Base-by-base conservation (phyloP, 495 filamentous ascomycete species). In the Delitschia confertaspora region DNA sequence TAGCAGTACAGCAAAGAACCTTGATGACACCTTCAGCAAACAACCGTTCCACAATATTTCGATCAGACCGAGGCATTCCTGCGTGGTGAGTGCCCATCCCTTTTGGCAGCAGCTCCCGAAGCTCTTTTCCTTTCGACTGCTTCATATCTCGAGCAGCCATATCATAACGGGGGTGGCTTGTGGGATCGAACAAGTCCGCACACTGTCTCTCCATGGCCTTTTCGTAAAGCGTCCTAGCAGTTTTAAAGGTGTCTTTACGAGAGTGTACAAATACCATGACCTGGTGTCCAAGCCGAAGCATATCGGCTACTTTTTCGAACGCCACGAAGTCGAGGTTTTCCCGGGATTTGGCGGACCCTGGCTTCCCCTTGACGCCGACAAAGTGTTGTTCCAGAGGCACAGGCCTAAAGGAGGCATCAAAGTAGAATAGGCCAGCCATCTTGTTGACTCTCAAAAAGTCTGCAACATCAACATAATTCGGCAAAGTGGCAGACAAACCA, bases 221-320 rank as follows among this genome's bases (percentile, higher is more conserved):
- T 53, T 95, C 80, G 44, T 80, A 77, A 20, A 99, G 73, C 64
- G 77, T 83, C 45, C 82, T 83, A 17, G 91, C 88, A 0, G 89
- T 93, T 37, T 78, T 73, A 29, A 93, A 73, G 0, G 91, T 99
- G 56, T 99, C 93, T 61, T 93, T 91, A 17, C 91, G 75, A 2
- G 88, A 93, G 60, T 99, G 91, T 2, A 99, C 91, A 63, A 99
- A 98, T 0, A 99, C 88, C 91, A 99, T 99, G 38, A 96, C 76
- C 57, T 99, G 91, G 51, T 99, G 88, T 7, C 82, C 86, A 42
- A 69, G 66, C 54, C 82, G 74, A 7, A 96, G 69, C 91, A 95
- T 95, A 31, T 83, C 83, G 43, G 78, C 79, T n/a, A 94, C 89
- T 61, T 99, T 99, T 47, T 95, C 87, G 60, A 86, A 96, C 0